These are phyloP conservation scores for Acanthamoeba royreba DNA, from an alignment of 208 protist species.

Conservation along the genomic window DNA sequence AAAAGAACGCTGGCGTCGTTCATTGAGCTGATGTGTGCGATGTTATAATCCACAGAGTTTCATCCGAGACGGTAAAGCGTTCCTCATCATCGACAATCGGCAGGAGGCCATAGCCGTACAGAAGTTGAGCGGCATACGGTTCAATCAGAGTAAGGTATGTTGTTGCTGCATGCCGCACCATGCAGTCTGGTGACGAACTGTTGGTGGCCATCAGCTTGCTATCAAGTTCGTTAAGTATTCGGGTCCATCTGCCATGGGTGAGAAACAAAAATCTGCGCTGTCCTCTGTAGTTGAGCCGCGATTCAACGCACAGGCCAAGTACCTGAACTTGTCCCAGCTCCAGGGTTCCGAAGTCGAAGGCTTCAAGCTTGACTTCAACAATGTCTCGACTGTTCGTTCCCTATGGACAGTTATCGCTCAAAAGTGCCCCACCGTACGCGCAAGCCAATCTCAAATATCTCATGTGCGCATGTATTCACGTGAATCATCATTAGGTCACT, in stretches of 20 bases:
- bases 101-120: background rate
- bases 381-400: background rate
- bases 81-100: conserved; percentile 33
- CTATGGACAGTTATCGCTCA: conserved; percentile 31
- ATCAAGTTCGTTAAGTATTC: conserved; percentile 37
- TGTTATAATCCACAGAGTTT: background rate
- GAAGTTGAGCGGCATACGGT: conserved; percentile 50
- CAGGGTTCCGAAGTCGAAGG: background rate
- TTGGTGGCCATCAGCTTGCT: background rate
- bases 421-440: conserved; percentile 35
- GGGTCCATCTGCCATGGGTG: background rate
- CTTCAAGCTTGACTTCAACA: conserved; percentile 44
- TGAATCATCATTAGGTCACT: background rate
- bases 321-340: conserved; percentile 23
- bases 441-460: no score
- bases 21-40: background rate
- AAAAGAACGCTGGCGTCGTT: background rate
- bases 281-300: background rate
- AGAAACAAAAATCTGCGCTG: conserved; percentile 6
- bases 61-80: conserved; percentile 16
- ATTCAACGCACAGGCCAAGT: conserved; percentile 20
- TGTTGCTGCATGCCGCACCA: background rate
- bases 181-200: background rate
- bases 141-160: background rate
- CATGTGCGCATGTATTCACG: no score